These are phyloP conservation scores for Clonostachys rosea DNA, from an alignment of 2,329 filamentous ascomycete species.

Conservation along the genomic window DNA sequence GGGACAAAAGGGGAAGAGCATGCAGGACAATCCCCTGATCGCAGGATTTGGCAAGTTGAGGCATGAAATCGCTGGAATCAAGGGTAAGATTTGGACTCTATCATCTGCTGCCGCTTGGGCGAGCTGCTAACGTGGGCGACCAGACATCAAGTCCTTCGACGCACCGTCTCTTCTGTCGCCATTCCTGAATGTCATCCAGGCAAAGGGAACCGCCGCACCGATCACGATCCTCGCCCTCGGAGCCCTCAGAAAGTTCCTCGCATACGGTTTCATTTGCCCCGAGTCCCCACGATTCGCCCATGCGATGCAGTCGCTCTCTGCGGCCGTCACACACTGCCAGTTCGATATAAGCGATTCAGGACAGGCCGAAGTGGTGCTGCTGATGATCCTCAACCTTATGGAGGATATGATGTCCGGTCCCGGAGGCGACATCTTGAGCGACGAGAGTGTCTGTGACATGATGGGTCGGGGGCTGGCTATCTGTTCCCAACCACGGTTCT, in stretches of 20 bases:
- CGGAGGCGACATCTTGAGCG: slow-evolving; percentile 87
- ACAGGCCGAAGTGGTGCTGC: slow-evolving; percentile 89
- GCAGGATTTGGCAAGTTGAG: slow-evolving; percentile 88
- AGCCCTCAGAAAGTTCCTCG: slow-evolving; percentile 92
- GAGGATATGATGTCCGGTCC: slow-evolving; percentile 96
- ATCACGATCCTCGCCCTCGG: slow-evolving; percentile 94
- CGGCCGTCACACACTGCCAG: slow-evolving; percentile 93
- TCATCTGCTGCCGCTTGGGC: not conserved
- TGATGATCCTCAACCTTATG: slow-evolving; percentile 96
- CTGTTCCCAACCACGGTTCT: slow-evolving; percentile 90
- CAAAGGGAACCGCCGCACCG: slow-evolving; percentile 90
- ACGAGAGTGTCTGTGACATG: slow-evolving; percentile 98
- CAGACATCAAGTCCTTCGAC: slow-evolving; percentile 85
- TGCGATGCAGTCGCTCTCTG: slow-evolving; percentile 91
- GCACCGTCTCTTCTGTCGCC: slow-evolving; percentile 85
- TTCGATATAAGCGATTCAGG: slow-evolving; percentile 96
- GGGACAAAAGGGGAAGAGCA: slow-evolving; percentile 93
- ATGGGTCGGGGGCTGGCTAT: slow-evolving; percentile 98
- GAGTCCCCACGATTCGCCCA: slow-evolving; percentile 82
- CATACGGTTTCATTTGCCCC: slow-evolving; percentile 84
- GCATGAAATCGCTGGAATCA: slow-evolving; percentile 80
- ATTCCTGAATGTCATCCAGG: slow-evolving; percentile 94
- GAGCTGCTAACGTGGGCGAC: not conserved
- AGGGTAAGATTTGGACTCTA: slow-evolving; percentile 45
- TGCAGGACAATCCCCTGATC: slow-evolving; percentile 96